Base-by-base conservation (phyloP, 352 stramenopile species). In the Aphanomyces cochlioides region DNA sequence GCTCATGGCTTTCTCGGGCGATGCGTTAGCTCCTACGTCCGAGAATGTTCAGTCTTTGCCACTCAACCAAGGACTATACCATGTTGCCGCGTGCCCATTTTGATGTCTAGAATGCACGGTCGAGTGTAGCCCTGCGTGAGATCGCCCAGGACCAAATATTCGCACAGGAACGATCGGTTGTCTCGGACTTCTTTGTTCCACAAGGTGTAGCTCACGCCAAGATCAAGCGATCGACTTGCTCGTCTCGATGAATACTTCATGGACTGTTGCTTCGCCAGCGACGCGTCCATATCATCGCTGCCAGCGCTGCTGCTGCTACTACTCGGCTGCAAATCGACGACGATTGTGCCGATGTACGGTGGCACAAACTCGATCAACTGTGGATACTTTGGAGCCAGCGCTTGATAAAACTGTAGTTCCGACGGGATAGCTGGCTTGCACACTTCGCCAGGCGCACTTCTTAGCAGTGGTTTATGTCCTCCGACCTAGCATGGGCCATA, bases 51-150 rank as follows among this genome's bases (percentile, higher is more conserved):
- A 28, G 28, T 28, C 28, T 28, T 28, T 28, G 28, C 28, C 28
- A 28, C 28, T 28, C 28, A 0, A 28, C 28, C 28, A 28, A 28
- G 28, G 28, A 28, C 28, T 12, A 0, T 64, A 70, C 64, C 85
- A 56, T 93, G 85, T 66, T 93, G 85, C 3, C 83, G 77, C 4
- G 85, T 90, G 54, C 85, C 85, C 83, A 93, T 91, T 56, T 93
- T 93, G 61, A 93, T 87, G 63, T 93, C 85, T 7, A 93, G 73
- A 17, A 93, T 83, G 65, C 83, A 93, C 40, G 85, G 85, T 3
- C 79, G 73, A 67, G 68, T 63, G 73, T 90, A 93, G 28, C 76
- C 73, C 58, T 75, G 73, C n/a, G 83, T 93, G 56, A 93, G 79
- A 54, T 91, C 83, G 4, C 76, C 80, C 8, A 93, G 69, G 3